These are phyloP conservation scores for Hypericum androsaemum DNA, from an alignment of 345 rosid genomes.

Conservation along the genomic window DNA sequence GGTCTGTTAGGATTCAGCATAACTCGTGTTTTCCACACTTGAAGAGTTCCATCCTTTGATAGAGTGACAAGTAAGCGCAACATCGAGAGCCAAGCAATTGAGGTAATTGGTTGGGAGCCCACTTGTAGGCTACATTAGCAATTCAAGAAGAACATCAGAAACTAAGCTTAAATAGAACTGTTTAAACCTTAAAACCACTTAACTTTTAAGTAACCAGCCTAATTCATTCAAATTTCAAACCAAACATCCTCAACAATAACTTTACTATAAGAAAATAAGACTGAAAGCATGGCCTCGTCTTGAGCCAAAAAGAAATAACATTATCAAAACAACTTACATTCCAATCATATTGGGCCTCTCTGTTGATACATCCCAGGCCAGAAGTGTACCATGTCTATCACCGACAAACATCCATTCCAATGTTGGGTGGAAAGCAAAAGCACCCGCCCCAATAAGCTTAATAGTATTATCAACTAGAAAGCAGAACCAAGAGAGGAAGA, in stretches of 20 bases:
- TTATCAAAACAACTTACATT: conserved; percentile 47
- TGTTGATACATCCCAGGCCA: conserved; percentile 99
- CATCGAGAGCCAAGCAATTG: conserved; percentile 83
- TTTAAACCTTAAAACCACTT: too few species aligned
- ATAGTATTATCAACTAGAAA: conserved; percentile 89
- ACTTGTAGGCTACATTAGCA: conserved; percentile 58
- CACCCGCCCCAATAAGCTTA: conserved; percentile 84
- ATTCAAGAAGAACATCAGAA: neutral
- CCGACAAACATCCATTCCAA: conserved; percentile 98
- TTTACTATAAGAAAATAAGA: neutral
- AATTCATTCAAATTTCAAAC: too few species aligned
- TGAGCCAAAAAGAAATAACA: neutral
- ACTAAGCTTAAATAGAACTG: too few species aligned
- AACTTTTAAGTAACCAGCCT: too few species aligned
- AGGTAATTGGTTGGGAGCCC: conserved; percentile 85
- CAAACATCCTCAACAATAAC: too few species aligned
- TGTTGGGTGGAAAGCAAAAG: conserved; percentile 92
- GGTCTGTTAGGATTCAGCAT: conserved; percentile 77
- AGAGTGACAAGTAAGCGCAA: conserved; percentile 74
- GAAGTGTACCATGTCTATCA: conserved; percentile 88
- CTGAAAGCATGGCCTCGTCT: neutral
- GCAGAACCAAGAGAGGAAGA: conserved; percentile 10
- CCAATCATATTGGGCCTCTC: conserved; percentile 96
- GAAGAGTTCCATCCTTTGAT: conserved; percentile 84
- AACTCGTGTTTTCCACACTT: conserved; percentile 87